Conservation (phyloP, 306 rosid genomes). For the Coriaria nepalensis region DNA sequence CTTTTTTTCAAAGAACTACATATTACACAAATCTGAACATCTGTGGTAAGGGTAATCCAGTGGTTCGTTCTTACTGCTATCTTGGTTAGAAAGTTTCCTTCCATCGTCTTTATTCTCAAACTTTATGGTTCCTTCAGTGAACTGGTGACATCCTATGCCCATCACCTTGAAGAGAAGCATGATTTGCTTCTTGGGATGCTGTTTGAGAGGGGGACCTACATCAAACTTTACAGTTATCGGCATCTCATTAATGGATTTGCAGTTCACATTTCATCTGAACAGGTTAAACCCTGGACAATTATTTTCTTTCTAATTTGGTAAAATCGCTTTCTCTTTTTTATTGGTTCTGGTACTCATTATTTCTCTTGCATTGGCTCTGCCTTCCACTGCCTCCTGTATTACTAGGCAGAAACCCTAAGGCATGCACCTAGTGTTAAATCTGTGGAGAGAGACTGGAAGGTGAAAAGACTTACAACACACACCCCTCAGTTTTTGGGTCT, state of each 20-base stretch:
- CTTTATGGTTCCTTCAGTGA: conserved; percentile 41
- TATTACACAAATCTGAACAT: no score
- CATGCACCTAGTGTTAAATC: conserved; percentile 80
- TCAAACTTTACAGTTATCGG: conserved; percentile 77
- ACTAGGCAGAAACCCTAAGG: conserved; percentile 95
- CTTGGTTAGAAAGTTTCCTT: conserved; percentile 3
- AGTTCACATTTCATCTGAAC: conserved; percentile 75
- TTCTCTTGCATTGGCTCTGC: conserved; percentile 22
- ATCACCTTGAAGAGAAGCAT: conserved; percentile 76
- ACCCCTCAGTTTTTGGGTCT: conserved; percentile 99
- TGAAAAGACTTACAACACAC: conserved; percentile 78
- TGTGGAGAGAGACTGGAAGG: conserved; percentile 94
- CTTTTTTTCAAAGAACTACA: no score
- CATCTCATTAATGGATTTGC: conserved; percentile 99
- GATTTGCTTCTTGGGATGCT: conserved; percentile 88
- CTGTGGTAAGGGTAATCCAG: not conserved
- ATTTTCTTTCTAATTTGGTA: conserved; percentile 13
- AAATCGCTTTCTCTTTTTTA: conserved; percentile 7
- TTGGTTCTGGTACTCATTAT: conserved; percentile 10
- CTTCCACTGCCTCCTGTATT: conserved; percentile 34
- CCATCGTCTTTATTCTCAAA: conserved; percentile 2
- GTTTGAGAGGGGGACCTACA: conserved; percentile 66
- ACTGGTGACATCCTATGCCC: conserved; percentile 68
- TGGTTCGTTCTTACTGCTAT: not conserved
- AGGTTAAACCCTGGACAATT: conserved; percentile 55